These are phyloP conservation scores for Colletotrichum lentis DNA, from an alignment of 2,329 filamentous ascomycete genomes.

Conservation along the genomic window DNA sequence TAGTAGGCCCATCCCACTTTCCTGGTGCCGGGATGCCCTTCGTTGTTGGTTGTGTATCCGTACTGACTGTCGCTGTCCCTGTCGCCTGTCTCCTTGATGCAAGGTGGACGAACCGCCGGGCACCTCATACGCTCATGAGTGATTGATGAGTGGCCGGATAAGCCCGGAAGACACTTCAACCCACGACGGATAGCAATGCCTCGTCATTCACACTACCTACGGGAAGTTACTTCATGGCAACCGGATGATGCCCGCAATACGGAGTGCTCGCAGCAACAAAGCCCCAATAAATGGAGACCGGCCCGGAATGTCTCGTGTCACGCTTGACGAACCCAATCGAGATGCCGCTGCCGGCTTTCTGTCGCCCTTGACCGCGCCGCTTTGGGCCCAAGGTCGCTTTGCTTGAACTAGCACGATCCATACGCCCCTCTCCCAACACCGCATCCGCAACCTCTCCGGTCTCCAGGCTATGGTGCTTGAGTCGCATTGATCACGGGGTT, in stretches of 20 bases:
- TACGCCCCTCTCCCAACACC: background rate
- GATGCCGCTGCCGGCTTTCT: conserved; percentile 14
- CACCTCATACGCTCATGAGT: background rate
- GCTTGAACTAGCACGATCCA: conserved; percentile 7
- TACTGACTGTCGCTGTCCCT: background rate
- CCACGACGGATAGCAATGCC: background rate
- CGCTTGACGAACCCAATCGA: conserved; percentile 1
- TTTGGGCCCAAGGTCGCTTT: background rate
- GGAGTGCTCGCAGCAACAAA: background rate
- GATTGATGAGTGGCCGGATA: background rate
- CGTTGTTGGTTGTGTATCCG: too few relatives aligned
- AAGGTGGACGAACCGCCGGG: conserved; percentile 21
- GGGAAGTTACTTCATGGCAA: background rate
- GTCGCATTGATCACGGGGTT: background rate
- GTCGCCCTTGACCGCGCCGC: conserved; percentile 9
- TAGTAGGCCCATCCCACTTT: conserved; percentile 12
- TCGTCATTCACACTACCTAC: background rate
- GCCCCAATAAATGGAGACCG: conserved; percentile 1
- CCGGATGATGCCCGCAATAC: background rate
- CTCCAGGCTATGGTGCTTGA: background rate
- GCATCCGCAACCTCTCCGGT: conserved; percentile 5
- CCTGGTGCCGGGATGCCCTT: background rate
- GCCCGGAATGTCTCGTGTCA: conserved; percentile 17
- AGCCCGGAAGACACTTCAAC: background rate
- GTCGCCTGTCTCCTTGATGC: background rate